Evolutionary conservation across 2,329 filamentous ascomycete genomes (phyloP).

Genomic region (Chaetothyriales sp.): DNA sequence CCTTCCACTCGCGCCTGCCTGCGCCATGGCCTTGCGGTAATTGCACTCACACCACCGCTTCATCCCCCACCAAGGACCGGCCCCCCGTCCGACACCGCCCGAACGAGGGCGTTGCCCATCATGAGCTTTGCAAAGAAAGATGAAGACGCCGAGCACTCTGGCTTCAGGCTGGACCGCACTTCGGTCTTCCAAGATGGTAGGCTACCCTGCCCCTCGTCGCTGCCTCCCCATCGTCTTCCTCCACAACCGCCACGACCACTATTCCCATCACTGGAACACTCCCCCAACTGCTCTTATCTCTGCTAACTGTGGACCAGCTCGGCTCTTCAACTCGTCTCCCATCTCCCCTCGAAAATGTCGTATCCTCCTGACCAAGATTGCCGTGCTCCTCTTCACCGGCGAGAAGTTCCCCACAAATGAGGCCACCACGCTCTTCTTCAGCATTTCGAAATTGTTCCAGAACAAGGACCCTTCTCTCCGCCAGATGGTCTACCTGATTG

Average conservation of each 20-base stretch:
- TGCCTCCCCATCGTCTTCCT: background rate
- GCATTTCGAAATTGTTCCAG: conserved; percentile 97
- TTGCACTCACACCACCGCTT: conserved; percentile 2
- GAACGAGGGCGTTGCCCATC: conserved; percentile 13
- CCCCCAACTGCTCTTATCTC: conserved; percentile 1
- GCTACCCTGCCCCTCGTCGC: background rate
- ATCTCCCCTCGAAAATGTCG: conserved; percentile 96
- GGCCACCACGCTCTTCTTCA: conserved; percentile 95
- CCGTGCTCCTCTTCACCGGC: conserved; percentile 86
- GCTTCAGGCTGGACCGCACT: conserved; percentile 95
- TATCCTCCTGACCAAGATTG: conserved; percentile 92
- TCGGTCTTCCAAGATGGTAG: conserved; percentile 97
- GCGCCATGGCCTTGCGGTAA: conserved; percentile 16
- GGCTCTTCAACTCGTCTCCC: conserved; percentile 92
- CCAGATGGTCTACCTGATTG: conserved; percentile 96
- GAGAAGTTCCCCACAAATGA: conserved; percentile 95
- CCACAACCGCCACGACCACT: background rate
- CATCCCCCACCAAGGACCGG: background rate
- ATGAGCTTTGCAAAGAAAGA: conserved; percentile 99
- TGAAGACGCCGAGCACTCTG: conserved; percentile 82
- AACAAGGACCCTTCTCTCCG: conserved; percentile 96
- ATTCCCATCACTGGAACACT: background rate
- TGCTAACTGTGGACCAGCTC: conserved; percentile 42
- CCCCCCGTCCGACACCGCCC: background rate
- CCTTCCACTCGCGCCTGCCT: background rate